These are phyloP conservation scores for Tillandsia leiboldiana DNA, from an alignment of 176 grass and related monocot species.

Conservation along the genomic window DNA sequence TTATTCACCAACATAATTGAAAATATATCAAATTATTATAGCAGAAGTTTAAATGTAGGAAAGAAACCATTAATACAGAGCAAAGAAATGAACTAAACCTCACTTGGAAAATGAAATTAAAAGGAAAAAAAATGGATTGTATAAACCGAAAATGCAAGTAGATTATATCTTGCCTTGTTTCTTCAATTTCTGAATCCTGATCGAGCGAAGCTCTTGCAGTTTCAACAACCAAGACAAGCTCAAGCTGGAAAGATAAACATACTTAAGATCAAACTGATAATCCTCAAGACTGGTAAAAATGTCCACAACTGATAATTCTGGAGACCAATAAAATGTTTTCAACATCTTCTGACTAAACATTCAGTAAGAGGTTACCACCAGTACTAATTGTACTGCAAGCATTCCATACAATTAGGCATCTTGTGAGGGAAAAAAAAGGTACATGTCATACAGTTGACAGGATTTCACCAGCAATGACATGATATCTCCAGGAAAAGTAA, in stretches of 20 bases:
- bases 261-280: conserved; percentile 21
- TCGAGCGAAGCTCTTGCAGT: conserved; percentile 89
- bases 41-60: too few species aligned
- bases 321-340: neutral
- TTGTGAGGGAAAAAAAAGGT: too few species aligned
- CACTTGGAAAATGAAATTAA: neutral
- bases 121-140: neutral
- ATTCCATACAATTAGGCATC: neutral
- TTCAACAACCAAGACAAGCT: conserved; percentile 88
- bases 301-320: conserved; percentile 10
- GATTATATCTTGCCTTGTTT: conserved; percentile 62
- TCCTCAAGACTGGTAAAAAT: neutral
- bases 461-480: too few species aligned
- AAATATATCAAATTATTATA: too few species aligned
- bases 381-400: neutral
- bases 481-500: too few species aligned
- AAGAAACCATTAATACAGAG: too few species aligned
- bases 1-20: too few species aligned
- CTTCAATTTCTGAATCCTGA: conserved; percentile 92
- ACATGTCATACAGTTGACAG: too few species aligned
- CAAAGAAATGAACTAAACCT: neutral
- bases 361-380: neutral
- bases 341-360: neutral
- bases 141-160: neutral
- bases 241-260: conserved; percentile 53